Evolutionary conservation across 768 basidiomycete genomes (phyloP).

Genomic region (Rhodotorula graminis): DNA sequence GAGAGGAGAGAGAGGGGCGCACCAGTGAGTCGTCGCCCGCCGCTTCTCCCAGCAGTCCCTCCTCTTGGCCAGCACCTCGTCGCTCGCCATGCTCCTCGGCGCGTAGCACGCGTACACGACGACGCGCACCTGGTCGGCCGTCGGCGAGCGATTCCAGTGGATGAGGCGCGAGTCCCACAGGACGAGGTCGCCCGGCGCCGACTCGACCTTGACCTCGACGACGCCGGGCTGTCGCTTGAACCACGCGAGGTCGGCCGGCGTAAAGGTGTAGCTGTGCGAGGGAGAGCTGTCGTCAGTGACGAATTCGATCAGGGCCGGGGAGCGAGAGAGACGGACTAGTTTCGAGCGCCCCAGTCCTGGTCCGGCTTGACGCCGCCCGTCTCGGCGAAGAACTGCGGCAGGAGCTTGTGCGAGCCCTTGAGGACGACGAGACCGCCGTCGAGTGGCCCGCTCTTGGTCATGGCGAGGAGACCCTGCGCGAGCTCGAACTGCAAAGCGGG

Average conservation of each 20-base stretch:
- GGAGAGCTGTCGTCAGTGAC: background rate
- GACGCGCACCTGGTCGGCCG: slow-evolving; percentile 5
- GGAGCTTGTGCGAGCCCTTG: slow-evolving; percentile 32
- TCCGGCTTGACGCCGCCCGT: slow-evolving; percentile 12
- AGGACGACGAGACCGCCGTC: slow-evolving; percentile 44
- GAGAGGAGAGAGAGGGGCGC: background rate
- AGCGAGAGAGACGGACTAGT: background rate
- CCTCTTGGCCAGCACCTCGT: background rate
- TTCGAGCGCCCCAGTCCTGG: background rate
- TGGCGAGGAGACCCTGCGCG: slow-evolving; percentile 40
- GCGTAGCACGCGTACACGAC: slow-evolving; percentile 20
- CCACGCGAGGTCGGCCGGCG: slow-evolving; percentile 43
- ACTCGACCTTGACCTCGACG: slow-evolving; percentile 43
- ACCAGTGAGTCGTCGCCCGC: slow-evolving; percentile 20
- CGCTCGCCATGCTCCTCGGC: background rate
- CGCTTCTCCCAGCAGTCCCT: slow-evolving; percentile 1
- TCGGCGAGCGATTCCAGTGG: slow-evolving; percentile 20
- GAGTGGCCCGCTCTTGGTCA: slow-evolving; percentile 41
- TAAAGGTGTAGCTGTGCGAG: slow-evolving; percentile 20
- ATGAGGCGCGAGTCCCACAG: slow-evolving; percentile 43
- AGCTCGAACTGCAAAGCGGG: slow-evolving; percentile 10
- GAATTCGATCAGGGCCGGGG: too few species aligned
- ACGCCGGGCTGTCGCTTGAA: slow-evolving; percentile 42
- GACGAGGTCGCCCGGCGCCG: slow-evolving; percentile 45
- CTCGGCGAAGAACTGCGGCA: slow-evolving; percentile 33